Base-by-base conservation (phyloP, 345 rosid genomes). In the Hibiscus trionum region DNA sequence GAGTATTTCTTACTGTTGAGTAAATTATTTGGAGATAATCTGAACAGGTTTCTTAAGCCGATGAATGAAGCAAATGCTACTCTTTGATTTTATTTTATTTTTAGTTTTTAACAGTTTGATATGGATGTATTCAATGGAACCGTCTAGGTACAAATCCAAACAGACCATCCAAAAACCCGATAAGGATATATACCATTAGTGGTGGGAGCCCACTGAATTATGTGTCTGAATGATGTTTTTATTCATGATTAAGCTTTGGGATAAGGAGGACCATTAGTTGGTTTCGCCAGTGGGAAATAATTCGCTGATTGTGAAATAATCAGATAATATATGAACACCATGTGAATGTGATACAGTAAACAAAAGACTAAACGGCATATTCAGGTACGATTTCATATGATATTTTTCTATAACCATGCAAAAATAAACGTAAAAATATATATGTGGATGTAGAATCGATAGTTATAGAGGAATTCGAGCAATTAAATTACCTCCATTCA, bases 401-500 rank as follows among this genome's bases (percentile, higher is more conserved):
- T 8, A 42, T 19, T 11, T 37, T 56, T 42, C 12, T 11, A 46
- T 44, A 44, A 4, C 67, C 53, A 65, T 5, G 69, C 35, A 44
- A 59, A 37, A 73, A 65, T 14, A 2, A 42, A 44, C 31, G 12
- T 65, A 11, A 64, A 42, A 21, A 5, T 65, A 44, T 44, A 73
- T 24, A 11, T 44, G 31, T 19, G 21, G 10, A 21, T 65, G 29
- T 65, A 21, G 33, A 42, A 14, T 3, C 24, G 9, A 8, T 19
- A 2, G 9, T 5, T 14, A n/a, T 3, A 44, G 17, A 5, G 3
- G 35, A 66, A 14, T 46, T 14, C 7, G 17, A 46, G 56, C 14
- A n/a, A 5, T 60, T 29, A 29, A 60, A 31, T 31, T 73, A 77
- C 73, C 74, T 73, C 70, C 73, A 63, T 69, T 46, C 17, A 73